phyloP scores from a whole-genome alignment of 2,329 filamentous ascomycete species.

The Ceratocystis lukuohia region DNA sequence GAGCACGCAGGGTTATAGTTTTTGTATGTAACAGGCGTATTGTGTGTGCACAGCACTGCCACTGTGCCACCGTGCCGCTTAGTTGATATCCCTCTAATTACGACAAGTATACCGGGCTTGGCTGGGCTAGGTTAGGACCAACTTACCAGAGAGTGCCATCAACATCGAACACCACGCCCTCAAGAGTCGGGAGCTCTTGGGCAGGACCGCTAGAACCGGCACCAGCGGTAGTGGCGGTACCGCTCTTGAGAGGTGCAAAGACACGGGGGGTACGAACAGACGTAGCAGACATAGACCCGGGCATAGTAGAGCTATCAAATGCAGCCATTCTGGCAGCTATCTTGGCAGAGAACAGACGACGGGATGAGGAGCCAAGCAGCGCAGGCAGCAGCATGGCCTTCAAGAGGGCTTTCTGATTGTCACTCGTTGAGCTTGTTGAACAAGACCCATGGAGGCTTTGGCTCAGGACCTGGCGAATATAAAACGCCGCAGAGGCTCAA shows the following conservation, averaged over 20 bases:
- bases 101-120: background rate
- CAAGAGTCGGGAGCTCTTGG: constrained; percentile 32
- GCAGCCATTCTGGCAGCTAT: constrained; percentile 8
- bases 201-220: no score
- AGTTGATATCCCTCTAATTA: background rate
- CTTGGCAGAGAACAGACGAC: constrained; percentile 2
- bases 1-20: background rate
- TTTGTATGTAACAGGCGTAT: no score
- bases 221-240: constrained; percentile 23
- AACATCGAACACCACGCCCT: constrained; percentile 73
- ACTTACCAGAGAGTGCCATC: constrained; percentile 85
- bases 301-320: background rate
- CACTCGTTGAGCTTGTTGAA: no score
- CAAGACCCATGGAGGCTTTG: no score
- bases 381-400: background rate
- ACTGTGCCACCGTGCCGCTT: background rate
- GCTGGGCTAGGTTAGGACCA: background rate
- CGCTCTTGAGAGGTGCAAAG: constrained; percentile 43
- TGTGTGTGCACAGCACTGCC: background rate
- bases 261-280: background rate
- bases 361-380: background rate
- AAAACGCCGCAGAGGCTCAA: no score
- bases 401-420: background rate
- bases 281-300: background rate
- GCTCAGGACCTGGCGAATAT: no score